phyloP scores from a whole-genome alignment of 2,329 filamentous ascomycete species.

The Calycina herbarum region DNA sequence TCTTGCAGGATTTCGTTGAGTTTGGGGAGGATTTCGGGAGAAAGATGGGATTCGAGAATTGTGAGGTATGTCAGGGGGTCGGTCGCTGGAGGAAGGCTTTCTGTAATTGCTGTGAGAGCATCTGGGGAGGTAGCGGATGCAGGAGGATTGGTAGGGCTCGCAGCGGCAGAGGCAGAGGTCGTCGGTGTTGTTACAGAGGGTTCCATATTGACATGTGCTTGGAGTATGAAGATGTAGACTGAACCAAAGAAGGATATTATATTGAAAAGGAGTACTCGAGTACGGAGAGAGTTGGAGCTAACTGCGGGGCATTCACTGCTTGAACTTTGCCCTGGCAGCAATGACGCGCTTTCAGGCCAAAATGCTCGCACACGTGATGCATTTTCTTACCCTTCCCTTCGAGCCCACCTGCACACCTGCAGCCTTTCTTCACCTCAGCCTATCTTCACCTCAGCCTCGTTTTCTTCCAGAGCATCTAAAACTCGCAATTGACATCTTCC shows the following conservation, averaged over 20 bases:
- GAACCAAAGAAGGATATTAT: neutral
- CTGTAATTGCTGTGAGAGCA: slow-evolving; percentile 33
- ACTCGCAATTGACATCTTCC: neutral
- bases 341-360: neutral
- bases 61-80: slow-evolving; percentile 78
- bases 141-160: neutral
- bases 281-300: neutral
- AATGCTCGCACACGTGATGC: neutral
- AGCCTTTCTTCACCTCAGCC: too few species aligned
- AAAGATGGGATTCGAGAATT: slow-evolving; percentile 72
- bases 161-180: neutral
- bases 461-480: neutral
- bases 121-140: slow-evolving; percentile 20
- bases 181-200: neutral
- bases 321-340: neutral
- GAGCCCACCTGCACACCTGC: too few species aligned
- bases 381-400: neutral
- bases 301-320: neutral
- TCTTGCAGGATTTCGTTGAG: slow-evolving; percentile 70
- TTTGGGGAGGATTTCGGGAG: slow-evolving; percentile 63
- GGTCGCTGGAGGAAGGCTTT: slow-evolving; percentile 47
- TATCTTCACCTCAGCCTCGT: neutral
- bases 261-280: too few species aligned
- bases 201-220: neutral
- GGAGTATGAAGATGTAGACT: neutral